Base-by-base conservation (phyloP, 768 basidiomycete genomes). In the Leccinum obscurum region DNA sequence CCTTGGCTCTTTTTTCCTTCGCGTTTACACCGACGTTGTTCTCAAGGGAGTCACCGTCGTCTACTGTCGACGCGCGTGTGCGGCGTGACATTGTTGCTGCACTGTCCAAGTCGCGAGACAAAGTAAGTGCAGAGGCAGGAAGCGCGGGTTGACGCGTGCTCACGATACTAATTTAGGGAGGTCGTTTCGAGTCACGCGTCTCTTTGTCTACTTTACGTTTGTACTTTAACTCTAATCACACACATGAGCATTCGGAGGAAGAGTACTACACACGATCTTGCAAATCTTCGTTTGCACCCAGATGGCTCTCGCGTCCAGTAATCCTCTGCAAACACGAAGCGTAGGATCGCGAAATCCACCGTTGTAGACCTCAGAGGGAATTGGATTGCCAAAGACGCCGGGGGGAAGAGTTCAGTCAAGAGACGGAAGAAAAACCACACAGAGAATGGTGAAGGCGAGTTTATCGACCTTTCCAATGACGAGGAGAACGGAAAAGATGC, bases 311-410 rank as follows among this genome's bases (percentile, higher is more conserved):
- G 88, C 44, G 84, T 89, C 4, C 75, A 80, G 49, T 82, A 78
- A 58, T 72, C 72, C n/a, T 68, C 77, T 4, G 62, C 55, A 5
- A 83, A 80, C 46, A 60, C 69, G 2, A 66, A 70, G 26, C 68
- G 64, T 6, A 74, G 77, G 58, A 76, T 72, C 32, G 75, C 77
- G 17, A 72, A 64, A 34, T 68, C 69, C 49, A 71, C 77, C 14
- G 71, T 80, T 3, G 75, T 77, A 55, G 82, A 85, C 69, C 57
- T 75, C 2, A 78, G 82, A 52, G 85, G 83, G 13, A 86, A 87
- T 61, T 88, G 86, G 85, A 80, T 88, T 22, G 88, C 89, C 10
- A 75, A 69, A 35, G 87, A 90, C 66, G 88, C 88, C 2, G 87
- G 82, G 17, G 88, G 89, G 2, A 69, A 72, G 34, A 72, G 68